Evolutionary conservation across 495 filamentous ascomycete species (phyloP), one percentile per base, ranked within the genome.

Genomic region (Penicillium cosmopolitanum): DNA sequence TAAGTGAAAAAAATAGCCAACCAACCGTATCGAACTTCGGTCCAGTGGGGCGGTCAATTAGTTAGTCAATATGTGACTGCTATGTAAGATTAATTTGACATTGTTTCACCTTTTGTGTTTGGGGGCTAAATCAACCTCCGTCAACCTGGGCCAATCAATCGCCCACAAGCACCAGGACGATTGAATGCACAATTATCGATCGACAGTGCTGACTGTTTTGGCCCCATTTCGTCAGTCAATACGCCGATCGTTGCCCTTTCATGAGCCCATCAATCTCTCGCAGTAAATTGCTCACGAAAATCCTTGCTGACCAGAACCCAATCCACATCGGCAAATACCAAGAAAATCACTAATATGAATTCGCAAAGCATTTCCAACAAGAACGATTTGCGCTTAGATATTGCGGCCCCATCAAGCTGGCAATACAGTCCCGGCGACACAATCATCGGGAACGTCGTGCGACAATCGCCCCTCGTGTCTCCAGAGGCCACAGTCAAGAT

Each of bases 361-460:
- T n/a, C 11, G 36, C 36, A 13, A 38, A 38, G 36, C 36, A 25
- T 25, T 12, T 15, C 34, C 31, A 18, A 4, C 18, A 42, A 16
- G 19, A 18, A 54, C 16, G 53, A 56, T 7, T 15, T 56, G 15
- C 7, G 47, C 8, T n/a, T 68, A 13, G 53, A 64, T 35, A 13
- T 68, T 12, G 63, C 63, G 9, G 50, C 56, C 0, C 66, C 60
- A 1, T 46, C 52, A 34, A 33, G 54, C 34, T 66, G 66, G 66
- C 52, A 40, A 1, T 66, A 53, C 53, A 34, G 43, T 28, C 31
- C 62, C 4, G 63, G 66, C 5, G 63, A 66, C 40, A 66, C 60
- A 11, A 58, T 68, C 51, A 66, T 68, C 34, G 63, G 66, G 25
- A 66, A 40, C 35, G 38, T 66, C 7, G 34, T 61, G 12, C 50